Evolutionary conservation across 2,329 filamentous ascomycete genomes (phyloP), one percentile per base, ranked within the genome.

Genomic region (Aquanectria penicillioides): DNA sequence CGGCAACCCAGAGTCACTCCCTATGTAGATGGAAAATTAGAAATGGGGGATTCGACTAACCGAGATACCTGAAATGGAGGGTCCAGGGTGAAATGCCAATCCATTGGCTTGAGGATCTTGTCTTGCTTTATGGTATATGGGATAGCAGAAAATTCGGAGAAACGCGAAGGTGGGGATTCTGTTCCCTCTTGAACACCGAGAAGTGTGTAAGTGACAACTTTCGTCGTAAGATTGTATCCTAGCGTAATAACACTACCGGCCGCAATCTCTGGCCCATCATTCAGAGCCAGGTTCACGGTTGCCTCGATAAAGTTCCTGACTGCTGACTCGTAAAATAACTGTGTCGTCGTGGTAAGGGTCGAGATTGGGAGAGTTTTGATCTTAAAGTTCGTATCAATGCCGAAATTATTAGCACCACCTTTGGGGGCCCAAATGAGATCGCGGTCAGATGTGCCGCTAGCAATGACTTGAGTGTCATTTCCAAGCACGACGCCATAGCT

Each of bases 401-500:
- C 76, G 33, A 77, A 75, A 56, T 76, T 75, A 52, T 65, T 73
- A 2, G 64, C 66, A 18, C 75, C 75, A n/a, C 75, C 76, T 22
- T 74, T 74, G 7, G 78, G 59, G 0, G 72, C 73, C 66, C 71
- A 71, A 64, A 73, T 76, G 1, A 78, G 68, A 47, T 76, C 73
- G 0, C 68, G 38, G 59, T 81, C 71, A 1, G 72, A 68, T 4
- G 71, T 57, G 1, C 63, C 61, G 12, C 73, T 78, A 4, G 76
- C 80, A 5, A 75, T 73, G 4, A 81, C 64, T 8, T 82, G 71
- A 1, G 62, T 56, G 3, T 80, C 78, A 28, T 72, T 69, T 0
- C 76, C 73, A 0, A 80, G 70, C 3, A 83, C 79, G n/a, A 83
- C 73, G 57, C 80, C 73, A 36, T 73, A 80, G 37, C 73, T 73